Evolutionary conservation across 148 eudicot genomes (phyloP), one percentile per base, ranked within the genome.

Genomic region (Mesembryanthemum crystallinum): DNA sequence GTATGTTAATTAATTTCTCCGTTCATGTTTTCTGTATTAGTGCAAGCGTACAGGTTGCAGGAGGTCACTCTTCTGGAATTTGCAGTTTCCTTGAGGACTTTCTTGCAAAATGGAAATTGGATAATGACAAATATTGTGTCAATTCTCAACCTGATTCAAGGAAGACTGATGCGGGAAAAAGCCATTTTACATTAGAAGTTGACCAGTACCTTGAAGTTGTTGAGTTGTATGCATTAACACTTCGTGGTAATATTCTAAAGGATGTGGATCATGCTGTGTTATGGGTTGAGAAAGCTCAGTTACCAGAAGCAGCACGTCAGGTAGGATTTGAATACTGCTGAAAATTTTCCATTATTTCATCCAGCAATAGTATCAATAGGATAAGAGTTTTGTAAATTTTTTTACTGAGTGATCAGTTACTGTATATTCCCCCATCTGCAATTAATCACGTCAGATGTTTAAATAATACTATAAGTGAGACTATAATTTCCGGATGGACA

Each of bases 251-350:
- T 59, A 77, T 77, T 82, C 60, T 83, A 62, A 81, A 79, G 27
- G 85, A 88, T 58, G 67, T 72, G 57, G 87, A 84, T 72, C 75
- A 62, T 82, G 96, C 97, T 77, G 76, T 89, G 52, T 80, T 78
- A 57, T 95, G 99, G 99, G 86, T 92, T 69, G 96, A 95, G 78
- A 88, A 89, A 76, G 97, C 97, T 21, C 73, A 84, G 32, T 74
- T 95, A 73, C 96, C 99, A 6, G 92, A 83, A 76, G 87, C 84
- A 77, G 87, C 81, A 73, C 85, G 88, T 4, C 99, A 94, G 98
- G 98, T 94, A 77, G 77, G 64, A 12, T 43, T 28, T 7, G 37
- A 25, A 67, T 69, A 39, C 57, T 43, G 57, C 57, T 58, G 23
- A 14, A 37, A 39, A 45, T 54, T 59, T 64, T 32, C 13, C n/a